These are phyloP conservation scores for Tulasnella calospora DNA, from an alignment of 768 basidiomycete genomes.

Conservation along the genomic window DNA sequence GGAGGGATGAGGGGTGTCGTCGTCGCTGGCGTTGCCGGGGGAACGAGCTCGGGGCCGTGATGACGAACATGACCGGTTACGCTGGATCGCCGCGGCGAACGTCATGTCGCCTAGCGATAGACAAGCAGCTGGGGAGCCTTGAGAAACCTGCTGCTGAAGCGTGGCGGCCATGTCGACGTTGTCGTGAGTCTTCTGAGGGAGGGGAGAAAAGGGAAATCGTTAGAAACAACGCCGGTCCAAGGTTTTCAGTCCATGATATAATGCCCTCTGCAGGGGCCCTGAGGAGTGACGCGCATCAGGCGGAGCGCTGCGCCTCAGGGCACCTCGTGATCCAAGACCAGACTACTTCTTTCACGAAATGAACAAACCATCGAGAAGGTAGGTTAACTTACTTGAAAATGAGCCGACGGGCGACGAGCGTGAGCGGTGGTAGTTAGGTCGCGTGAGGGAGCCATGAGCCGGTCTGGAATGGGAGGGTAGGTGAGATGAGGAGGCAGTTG, in stretches of 20 bases:
- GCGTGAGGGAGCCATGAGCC: neutral
- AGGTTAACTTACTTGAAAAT: conserved; percentile 2
- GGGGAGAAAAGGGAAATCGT: neutral
- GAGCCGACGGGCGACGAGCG: neutral
- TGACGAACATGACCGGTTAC: neutral
- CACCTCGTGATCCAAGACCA: neutral
- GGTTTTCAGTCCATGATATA: neutral
- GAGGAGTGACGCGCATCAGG: neutral
- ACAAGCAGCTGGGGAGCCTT: conserved; percentile 9
- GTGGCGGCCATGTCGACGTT: neutral
- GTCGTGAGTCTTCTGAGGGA: neutral
- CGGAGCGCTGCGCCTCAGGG: neutral
- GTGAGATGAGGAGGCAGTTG: conserved; percentile 4
- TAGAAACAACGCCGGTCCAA: neutral
- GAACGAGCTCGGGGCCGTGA: neutral
- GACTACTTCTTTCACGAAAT: neutral
- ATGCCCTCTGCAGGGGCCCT: neutral
- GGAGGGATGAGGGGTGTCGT: neutral
- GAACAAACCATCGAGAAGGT: neutral
- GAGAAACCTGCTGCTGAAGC: neutral
- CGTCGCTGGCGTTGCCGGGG: neutral
- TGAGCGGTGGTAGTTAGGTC: neutral
- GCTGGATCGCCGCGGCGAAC: conserved; percentile 2
- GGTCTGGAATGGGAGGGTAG: conserved; percentile 1
- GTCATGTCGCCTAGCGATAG: conserved; percentile 1